Conservation (phyloP, 2,329 filamentous ascomycete species). For the Aspergillus fischeri region DNA sequence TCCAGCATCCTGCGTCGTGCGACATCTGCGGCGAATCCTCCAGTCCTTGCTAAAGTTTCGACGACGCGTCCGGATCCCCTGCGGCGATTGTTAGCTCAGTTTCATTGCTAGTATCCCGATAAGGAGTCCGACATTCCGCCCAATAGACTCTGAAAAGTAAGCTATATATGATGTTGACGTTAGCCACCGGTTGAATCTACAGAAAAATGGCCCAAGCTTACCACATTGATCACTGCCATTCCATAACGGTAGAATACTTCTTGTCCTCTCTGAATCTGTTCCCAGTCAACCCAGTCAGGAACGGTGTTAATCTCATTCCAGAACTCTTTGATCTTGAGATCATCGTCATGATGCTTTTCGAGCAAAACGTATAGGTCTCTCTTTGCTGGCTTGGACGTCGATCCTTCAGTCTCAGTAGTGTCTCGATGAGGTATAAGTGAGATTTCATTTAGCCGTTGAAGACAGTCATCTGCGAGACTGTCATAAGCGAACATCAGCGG, state of each 20-base stretch:
- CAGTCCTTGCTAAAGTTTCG: conserved; percentile 69
- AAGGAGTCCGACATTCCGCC: conserved; percentile 23
- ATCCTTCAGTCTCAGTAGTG: neutral
- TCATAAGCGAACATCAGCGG: conserved; percentile 66
- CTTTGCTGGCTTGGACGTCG: conserved; percentile 26
- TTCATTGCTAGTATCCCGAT: neutral
- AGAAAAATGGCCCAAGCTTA: conserved; percentile 13
- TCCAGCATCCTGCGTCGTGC: conserved; percentile 64
- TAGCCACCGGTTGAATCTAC: neutral
- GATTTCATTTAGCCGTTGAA: conserved; percentile 61
- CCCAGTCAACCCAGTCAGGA: conserved; percentile 75
- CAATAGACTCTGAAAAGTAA: conserved; percentile 29
- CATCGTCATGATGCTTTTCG: conserved; percentile 52
- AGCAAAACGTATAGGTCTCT: conserved; percentile 64
- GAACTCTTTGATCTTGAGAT: conserved; percentile 54
- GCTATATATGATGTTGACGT: conserved; percentile 12
- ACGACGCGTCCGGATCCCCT: conserved; percentile 67
- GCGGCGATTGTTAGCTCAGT: conserved; percentile 4
- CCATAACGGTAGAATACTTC: conserved; percentile 75
- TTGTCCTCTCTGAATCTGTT: conserved; percentile 68
- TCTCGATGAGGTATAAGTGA: conserved; percentile 36
- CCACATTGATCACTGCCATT: conserved; percentile 58
- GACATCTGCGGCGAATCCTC: conserved; percentile 66
- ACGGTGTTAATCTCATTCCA: conserved; percentile 65
- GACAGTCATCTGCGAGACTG: conserved; percentile 60